These are phyloP conservation scores for Lasiodiplodia sp. DNA, from an alignment of 2,329 filamentous ascomycete species.

Conservation along the genomic window DNA sequence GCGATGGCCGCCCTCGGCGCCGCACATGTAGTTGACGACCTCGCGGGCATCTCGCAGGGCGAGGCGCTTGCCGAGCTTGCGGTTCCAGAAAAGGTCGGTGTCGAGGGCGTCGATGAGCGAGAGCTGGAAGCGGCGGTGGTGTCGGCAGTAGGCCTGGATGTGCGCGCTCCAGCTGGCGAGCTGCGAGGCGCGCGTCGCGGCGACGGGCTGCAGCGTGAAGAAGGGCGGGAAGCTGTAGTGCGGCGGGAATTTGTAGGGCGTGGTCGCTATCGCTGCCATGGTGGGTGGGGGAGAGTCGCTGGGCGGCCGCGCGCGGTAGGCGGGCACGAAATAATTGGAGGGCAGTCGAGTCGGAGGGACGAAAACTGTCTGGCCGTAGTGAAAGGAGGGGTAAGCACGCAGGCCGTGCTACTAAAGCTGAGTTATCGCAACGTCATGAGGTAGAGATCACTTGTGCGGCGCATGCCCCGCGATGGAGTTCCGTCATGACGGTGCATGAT, in stretches of 20 bases:
- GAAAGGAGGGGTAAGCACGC: background rate
- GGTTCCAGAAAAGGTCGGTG: constrained; percentile 65
- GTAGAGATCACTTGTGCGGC: background rate
- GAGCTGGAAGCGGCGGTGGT: constrained; percentile 79
- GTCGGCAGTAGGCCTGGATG: constrained; percentile 81
- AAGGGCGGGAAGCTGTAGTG: constrained; percentile 81
- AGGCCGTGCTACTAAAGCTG: background rate
- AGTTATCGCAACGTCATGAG: background rate
- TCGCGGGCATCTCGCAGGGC: constrained; percentile 60
- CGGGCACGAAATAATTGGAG: background rate
- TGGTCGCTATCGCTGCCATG: constrained; percentile 5
- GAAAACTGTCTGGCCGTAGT: too few relatives aligned
- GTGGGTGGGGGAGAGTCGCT: constrained; percentile 7
- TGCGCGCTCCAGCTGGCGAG: constrained; percentile 86
- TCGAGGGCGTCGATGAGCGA: constrained; percentile 68
- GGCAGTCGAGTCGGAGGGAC: background rate
- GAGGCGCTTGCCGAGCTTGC: constrained; percentile 52
- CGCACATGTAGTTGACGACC: constrained; percentile 65
- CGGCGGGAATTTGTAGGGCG: constrained; percentile 51
- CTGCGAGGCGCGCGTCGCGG: constrained; percentile 71
- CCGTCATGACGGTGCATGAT: constrained; percentile 21
- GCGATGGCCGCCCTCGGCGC: constrained; percentile 58
- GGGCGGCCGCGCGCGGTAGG: background rate
- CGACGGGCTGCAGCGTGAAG: constrained; percentile 82
- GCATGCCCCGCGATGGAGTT: constrained; percentile 16